Percentiles rank a stretch among this genome's conserved stretches.
phyloP scores from a whole-genome alignment of 164 flowering plant species.

The Santalum album region DNA sequence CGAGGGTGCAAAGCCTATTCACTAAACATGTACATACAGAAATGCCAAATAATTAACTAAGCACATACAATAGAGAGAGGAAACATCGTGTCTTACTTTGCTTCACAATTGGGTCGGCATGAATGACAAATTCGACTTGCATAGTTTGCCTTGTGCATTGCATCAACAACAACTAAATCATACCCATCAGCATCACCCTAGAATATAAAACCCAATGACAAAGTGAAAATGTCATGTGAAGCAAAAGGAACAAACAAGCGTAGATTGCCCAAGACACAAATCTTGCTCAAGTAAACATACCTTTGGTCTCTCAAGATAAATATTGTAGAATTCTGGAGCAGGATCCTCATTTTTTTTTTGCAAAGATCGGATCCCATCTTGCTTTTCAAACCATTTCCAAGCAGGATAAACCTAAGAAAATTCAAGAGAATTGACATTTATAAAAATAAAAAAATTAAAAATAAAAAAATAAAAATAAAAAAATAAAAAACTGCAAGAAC shows the following conservation, averaged over 20 bases:
- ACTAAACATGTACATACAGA: no score
- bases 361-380: constrained; percentile 90
- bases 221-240: constrained; percentile 6
- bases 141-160: constrained; percentile 99
- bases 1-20: no score
- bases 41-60: not conserved
- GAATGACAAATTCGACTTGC: constrained; percentile 99
- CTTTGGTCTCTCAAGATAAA: constrained; percentile 97
- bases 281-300: constrained; percentile 21
- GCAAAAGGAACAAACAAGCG: constrained; percentile 2
- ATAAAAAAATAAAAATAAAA: not conserved
- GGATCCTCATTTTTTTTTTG: constrained; percentile 85
- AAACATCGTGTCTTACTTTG: constrained; percentile 53
- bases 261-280: no score
- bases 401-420: constrained; percentile 79
- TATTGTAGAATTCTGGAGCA: constrained; percentile 97
- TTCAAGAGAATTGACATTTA: not conserved
- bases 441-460: not conserved
- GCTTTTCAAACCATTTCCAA: constrained; percentile 99
- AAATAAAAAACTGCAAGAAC: no score
- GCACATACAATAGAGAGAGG: not conserved
- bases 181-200: constrained; percentile 99
- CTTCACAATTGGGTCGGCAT: constrained; percentile 97
- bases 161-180: constrained; percentile 98
- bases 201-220: constrained; percentile 8